Evolutionary conservation across 192 early-diverging fungal genomes (phyloP), one percentile per base, ranked within the genome.

Genomic region (Backusella psychrophila): DNA sequence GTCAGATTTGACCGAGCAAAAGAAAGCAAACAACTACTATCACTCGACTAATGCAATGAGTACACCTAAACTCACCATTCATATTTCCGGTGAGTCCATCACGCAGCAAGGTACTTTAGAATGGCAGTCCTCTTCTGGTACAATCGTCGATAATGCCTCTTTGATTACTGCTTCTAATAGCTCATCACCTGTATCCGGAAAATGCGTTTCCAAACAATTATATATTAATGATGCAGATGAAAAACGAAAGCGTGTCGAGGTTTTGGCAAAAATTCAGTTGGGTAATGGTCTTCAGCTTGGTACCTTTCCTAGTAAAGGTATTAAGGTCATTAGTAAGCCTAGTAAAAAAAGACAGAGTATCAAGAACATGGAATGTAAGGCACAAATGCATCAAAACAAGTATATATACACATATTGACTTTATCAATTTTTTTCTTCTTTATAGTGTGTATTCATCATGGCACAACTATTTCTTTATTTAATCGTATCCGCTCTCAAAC

Each of bases 291-390:
- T 89, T n/a, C 80, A 85, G 63, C 78, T 93, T 33, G 89, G 90
- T 36, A 88, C 88, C 42, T 92, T 96, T 82, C 85, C 90, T 23
- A 93, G 92, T 70, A 87, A 87, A 46, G 90, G 91, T 17, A 91
- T 98, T 76, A 94, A 93, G 70, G 93, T 96, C 29, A 96, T 97
- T 66, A 94, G 93, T 73, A 97, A 98, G 83, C 95, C 96, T 6
- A 93, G 91, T 69, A 96, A 95, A 84, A 96, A 96, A 85, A 89
- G 92, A 59, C 93, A 95, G 74, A 94, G 90, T 68, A 85, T 89
- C 15, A 94, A 95, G 79, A 93, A 93, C 79, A 89, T 92, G 78
- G 90, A 93, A 75, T 80, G 85, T 85, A 84, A 85, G 80, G 73
- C n/a, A 44, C 12, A 23, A 46, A 19, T 36, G 39, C 39, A 72